Percentiles rank a stretch among this genome's conserved stretches.
Conservation (phyloP, 805 yeast species). For the Candida loeiensis region DNA sequence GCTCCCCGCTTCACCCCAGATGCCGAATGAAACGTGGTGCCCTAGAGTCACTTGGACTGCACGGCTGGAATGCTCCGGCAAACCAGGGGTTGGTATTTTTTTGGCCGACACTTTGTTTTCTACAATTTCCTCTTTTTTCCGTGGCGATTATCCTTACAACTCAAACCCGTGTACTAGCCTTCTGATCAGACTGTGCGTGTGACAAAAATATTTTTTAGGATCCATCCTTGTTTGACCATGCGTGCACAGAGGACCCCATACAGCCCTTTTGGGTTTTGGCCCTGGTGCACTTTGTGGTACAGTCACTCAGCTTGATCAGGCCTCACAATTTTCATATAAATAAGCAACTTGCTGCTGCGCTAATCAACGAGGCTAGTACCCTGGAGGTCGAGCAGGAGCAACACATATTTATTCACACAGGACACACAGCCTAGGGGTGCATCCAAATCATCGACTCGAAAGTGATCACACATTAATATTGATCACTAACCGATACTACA, state of each 20-base stretch:
- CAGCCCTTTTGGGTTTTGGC: constrained; percentile 1
- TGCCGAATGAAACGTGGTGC: too few relatives aligned
- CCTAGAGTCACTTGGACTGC: too few relatives aligned
- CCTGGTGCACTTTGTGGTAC: constrained; percentile 1
- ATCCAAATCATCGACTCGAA: too few relatives aligned
- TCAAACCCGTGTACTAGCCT: constrained; percentile 1
- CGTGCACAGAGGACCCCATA: neutral
- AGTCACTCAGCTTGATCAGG: neutral
- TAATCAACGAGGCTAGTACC: too few relatives aligned
- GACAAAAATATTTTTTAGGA: neutral
- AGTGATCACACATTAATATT: too few relatives aligned
- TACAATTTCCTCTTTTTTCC: neutral
- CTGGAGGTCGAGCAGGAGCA: too few relatives aligned
- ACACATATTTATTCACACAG: too few relatives aligned
- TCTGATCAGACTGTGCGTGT: neutral
- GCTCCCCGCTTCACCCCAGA: too few relatives aligned
- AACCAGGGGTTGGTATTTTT: neutral
- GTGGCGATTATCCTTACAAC: neutral
- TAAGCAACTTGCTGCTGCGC: neutral
- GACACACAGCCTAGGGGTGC: too few relatives aligned
- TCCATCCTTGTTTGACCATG: neutral
- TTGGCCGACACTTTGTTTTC: neutral
- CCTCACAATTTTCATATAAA: neutral
- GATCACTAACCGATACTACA: too few relatives aligned
- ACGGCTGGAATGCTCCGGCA: neutral